Percentiles rank a stretch among this genome's conserved stretches.
phyloP scores from a whole-genome alignment of 257 asterid species.

The Penstemon newberryi region DNA sequence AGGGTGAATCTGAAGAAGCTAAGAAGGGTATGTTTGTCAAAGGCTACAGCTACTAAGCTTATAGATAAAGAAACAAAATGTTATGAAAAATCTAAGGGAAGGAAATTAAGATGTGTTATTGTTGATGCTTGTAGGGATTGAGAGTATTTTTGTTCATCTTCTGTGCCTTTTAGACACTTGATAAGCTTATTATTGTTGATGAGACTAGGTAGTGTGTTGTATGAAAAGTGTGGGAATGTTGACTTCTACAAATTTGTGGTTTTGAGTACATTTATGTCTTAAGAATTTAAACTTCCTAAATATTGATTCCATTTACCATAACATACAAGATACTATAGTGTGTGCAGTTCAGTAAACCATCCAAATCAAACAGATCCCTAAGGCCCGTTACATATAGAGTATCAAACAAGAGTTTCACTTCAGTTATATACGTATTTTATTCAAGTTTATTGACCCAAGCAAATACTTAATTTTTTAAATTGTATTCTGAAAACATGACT shows the following conservation, averaged over 20 bases:
- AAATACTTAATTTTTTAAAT: no score
- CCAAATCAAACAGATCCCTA: no score
- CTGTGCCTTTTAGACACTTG: slow-evolving; percentile 34
- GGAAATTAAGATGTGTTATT: neutral
- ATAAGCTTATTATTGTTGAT: slow-evolving; percentile 30
- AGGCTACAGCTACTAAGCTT: slow-evolving; percentile 50
- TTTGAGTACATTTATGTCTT: slow-evolving; percentile 8
- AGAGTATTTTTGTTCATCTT: slow-evolving; percentile 35
- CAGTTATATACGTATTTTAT: no score
- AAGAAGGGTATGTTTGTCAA: slow-evolving; percentile 63
- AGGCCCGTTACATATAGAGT: no score
- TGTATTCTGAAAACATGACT: no score
- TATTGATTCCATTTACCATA: neutral
- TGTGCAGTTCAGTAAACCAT: no score
- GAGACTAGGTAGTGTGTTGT: slow-evolving; percentile 42
- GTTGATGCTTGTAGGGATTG: neutral
- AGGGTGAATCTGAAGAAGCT: slow-evolving; percentile 71
- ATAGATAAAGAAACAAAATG: neutral
- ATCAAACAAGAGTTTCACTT: no score
- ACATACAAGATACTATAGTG: no score
- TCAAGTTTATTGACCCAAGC: no score
- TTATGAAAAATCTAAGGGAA: slow-evolving; percentile 20
- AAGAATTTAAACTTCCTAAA: slow-evolving; percentile 1
- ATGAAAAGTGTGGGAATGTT: slow-evolving; percentile 28
- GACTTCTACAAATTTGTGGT: slow-evolving; percentile 25